phyloP scores from a whole-genome alignment of 1,139 yeast species.

The Pichia sp. region DNA sequence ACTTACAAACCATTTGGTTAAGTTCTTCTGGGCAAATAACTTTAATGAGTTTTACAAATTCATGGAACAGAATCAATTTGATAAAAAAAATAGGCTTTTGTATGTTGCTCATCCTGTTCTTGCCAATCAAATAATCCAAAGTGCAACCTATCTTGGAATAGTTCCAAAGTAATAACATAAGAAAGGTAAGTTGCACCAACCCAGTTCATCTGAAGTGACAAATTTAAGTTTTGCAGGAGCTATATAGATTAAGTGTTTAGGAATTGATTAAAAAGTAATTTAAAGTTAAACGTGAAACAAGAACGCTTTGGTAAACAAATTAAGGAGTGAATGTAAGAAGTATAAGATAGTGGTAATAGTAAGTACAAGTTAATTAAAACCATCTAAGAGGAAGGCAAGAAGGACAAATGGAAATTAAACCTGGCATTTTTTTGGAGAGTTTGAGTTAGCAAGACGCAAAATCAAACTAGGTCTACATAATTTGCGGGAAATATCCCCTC shows the following conservation, averaged over 20 bases:
- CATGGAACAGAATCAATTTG: slow-evolving; percentile 20
- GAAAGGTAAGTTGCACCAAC: not conserved
- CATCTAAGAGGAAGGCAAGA: not conserved
- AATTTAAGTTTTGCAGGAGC: not conserved
- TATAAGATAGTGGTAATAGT: not conserved
- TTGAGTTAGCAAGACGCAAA: not conserved
- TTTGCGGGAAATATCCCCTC: slow-evolving; percentile 97
- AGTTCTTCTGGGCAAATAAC: slow-evolving; percentile 29
- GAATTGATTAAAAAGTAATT: not conserved
- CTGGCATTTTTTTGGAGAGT: not conserved
- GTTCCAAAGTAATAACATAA: slow-evolving; percentile 18
- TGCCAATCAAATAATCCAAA: slow-evolving; percentile 25
- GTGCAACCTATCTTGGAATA: slow-evolving; percentile 29
- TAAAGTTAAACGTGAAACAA: not conserved
- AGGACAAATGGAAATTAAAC: not conserved
- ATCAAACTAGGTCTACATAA: slow-evolving; percentile 74
- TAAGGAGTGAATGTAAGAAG: not conserved
- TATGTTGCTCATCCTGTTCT: slow-evolving; percentile 24
- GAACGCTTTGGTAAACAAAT: not conserved
- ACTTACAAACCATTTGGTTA: slow-evolving; percentile 28
- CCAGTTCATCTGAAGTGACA: not conserved
- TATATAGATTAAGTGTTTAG: not conserved
- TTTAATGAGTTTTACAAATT: slow-evolving; percentile 24
- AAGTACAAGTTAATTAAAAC: not conserved
- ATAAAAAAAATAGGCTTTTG: slow-evolving; percentile 9